Evolutionary conservation across 352 stramenopile genomes (phyloP).

Genomic region (Pythium sp.): DNA sequence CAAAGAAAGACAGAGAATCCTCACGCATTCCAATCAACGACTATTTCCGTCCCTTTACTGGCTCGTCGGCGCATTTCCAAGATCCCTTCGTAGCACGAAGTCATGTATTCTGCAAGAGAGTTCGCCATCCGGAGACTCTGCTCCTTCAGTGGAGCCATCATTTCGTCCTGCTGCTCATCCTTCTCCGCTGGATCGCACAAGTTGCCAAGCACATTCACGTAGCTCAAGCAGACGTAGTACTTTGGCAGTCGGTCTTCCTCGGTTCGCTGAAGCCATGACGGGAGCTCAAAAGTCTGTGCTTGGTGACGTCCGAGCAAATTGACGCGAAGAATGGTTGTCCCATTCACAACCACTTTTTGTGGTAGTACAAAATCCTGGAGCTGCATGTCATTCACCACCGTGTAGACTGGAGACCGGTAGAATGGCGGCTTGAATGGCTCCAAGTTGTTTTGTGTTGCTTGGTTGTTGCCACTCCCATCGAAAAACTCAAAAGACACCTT

Average conservation of each 20-base stretch:
- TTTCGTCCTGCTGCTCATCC: slow-evolving; percentile 6
- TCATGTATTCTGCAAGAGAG: slow-evolving; percentile 59
- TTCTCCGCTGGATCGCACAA: slow-evolving; percentile 23
- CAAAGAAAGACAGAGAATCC: neutral
- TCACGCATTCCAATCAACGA: neutral
- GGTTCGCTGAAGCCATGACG: slow-evolving; percentile 37
- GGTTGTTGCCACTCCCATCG: slow-evolving; percentile 10
- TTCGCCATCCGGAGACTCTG: slow-evolving; percentile 39
- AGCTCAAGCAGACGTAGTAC: slow-evolving; percentile 81
- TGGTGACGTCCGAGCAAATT: slow-evolving; percentile 68
- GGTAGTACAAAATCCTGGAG: slow-evolving; percentile 61
- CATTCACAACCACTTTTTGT: slow-evolving; percentile 38
- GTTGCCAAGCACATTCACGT: slow-evolving; percentile 63
- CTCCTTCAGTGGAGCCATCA: slow-evolving; percentile 23
- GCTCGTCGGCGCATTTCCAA: slow-evolving; percentile 45
- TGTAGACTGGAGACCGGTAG: slow-evolving; percentile 51
- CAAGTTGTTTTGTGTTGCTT: neutral
- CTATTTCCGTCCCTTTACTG: slow-evolving; percentile 20
- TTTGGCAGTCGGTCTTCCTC: slow-evolving; percentile 51
- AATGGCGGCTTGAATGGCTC: slow-evolving; percentile 26
- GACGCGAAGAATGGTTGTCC: slow-evolving; percentile 49
- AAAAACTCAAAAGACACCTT: slow-evolving; percentile 75
- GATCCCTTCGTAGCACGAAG: slow-evolving; percentile 56
- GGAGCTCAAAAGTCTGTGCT: slow-evolving; percentile 69
- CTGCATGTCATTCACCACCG: slow-evolving; percentile 70